A percentile compares a stretch with the other conserved stretches of the same genome.
Conservation (phyloP, 2,329 filamentous ascomycete genomes). For the Sclerotinia nivalis region DNA sequence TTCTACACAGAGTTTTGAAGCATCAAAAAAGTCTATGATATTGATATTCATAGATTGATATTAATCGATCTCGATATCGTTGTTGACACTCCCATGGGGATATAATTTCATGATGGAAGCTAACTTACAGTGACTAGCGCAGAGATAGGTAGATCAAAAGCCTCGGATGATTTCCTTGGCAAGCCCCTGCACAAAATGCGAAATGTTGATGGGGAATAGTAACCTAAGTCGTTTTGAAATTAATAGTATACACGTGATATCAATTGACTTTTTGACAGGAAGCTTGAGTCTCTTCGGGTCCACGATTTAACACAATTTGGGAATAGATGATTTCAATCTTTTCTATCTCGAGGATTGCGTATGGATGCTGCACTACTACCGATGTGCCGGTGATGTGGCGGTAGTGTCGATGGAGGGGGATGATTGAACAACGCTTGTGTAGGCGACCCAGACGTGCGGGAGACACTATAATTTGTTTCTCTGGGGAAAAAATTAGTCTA, state of each 20-base stretch:
- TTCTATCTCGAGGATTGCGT: not conserved
- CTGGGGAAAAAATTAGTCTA: slow-evolving; percentile 27
- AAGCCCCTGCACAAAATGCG: slow-evolving; percentile 23
- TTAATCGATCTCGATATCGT: slow-evolving; percentile 13
- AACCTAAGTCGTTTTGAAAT: not conserved
- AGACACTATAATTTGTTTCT: slow-evolving; percentile 29
- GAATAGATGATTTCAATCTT: not conserved
- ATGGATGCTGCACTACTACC: not conserved
- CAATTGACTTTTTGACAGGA: not conserved
- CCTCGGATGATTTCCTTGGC: slow-evolving; percentile 29
- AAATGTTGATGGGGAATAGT: slow-evolving; percentile 2
- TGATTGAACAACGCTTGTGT: slow-evolving; percentile 32
- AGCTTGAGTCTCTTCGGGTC: not conserved
- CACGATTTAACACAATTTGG: not conserved
- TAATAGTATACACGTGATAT: slow-evolving; percentile 13
- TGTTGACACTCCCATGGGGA: slow-evolving; percentile 5
- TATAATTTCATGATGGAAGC: slow-evolving; percentile 25
- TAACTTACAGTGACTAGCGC: slow-evolving; percentile 35
- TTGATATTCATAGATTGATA: slow-evolving; percentile 16
- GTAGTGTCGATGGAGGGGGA: slow-evolving; percentile 20
- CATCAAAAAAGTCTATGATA: not conserved
- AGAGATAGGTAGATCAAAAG: slow-evolving; percentile 24
- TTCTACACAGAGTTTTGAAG: slow-evolving; percentile 3
- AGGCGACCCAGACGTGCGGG: slow-evolving; percentile 36
- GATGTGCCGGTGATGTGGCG: slow-evolving; percentile 1